A percentile compares a stretch with the other conserved stretches of the same genome.
phyloP scores from a whole-genome alignment of 148 eudicot genomes.

The Pharnaceum exiguum region DNA sequence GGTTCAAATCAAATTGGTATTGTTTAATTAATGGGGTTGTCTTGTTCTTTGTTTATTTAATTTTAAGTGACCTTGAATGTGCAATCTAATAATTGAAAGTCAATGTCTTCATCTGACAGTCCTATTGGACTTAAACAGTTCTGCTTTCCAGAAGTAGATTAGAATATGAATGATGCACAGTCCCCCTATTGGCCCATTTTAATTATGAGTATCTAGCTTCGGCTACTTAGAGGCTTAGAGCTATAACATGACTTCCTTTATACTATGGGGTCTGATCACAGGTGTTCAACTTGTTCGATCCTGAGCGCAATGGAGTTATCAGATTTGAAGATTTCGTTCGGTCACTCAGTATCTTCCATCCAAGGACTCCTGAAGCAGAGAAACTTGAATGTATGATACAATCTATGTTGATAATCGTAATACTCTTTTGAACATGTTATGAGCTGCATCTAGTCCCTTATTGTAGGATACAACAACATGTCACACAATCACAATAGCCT shows the following conservation, averaged over 20 bases:
- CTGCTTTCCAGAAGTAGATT: background rate
- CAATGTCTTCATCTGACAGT: too few relatives aligned
- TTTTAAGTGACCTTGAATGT: too few relatives aligned
- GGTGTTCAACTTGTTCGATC: slow-evolving; percentile 68
- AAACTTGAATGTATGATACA: slow-evolving; percentile 59
- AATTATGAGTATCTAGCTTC: background rate
- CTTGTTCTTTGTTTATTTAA: too few relatives aligned
- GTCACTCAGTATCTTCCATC: slow-evolving; percentile 69
- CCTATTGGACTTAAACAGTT: background rate
- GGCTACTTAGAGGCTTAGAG: background rate
- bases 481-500: too few relatives aligned
- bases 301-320: slow-evolving; percentile 59
- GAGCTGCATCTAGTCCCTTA: background rate
- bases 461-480: background rate
- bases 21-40: too few relatives aligned
- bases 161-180: background rate
- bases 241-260: background rate
- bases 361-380: slow-evolving; percentile 52
- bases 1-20: too few relatives aligned
- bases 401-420: background rate
- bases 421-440: background rate
- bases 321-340: slow-evolving; percentile 79
- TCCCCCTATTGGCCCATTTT: too few relatives aligned
- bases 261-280: slow-evolving; percentile 21
- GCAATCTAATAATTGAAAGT: too few relatives aligned